These are phyloP conservation scores for Microbotryomycetes sp. DNA, from an alignment of 1,284 basidiomycete genomes.

Conservation along the genomic window DNA sequence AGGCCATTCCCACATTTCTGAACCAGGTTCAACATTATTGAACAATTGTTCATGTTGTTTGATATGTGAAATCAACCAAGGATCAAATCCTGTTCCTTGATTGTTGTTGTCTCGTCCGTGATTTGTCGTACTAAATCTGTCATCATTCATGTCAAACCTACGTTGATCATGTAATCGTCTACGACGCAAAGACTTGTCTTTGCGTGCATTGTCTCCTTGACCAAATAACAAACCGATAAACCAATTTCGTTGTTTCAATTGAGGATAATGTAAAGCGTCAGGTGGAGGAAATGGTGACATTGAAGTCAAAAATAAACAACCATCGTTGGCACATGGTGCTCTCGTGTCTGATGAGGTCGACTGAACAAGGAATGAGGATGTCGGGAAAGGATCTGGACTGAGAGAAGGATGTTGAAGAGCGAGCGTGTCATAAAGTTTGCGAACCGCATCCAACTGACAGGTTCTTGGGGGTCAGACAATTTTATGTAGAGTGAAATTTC, in stretches of 20 bases:
- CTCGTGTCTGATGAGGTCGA: slow-evolving; percentile 11
- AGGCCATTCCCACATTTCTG: slow-evolving; percentile 4
- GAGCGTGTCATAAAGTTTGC: slow-evolving; percentile 22
- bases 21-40: slow-evolving; percentile 6
- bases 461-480: too few species aligned
- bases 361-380: slow-evolving; percentile 22
- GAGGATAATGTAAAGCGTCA: slow-evolving; percentile 2
- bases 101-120: too few species aligned
- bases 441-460: slow-evolving; percentile 28
- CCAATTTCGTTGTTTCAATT: background rate
- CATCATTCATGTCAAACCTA: background rate
- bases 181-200: too few species aligned
- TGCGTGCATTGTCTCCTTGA: background rate
- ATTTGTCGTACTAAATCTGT: background rate
- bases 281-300: slow-evolving; percentile 30
- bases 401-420: slow-evolving; percentile 17
- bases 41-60: slow-evolving; percentile 24
- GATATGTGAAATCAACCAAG: slow-evolving; percentile 10
- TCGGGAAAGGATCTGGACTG: slow-evolving; percentile 30
- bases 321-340: slow-evolving; percentile 31
- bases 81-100: slow-evolving; percentile 19
- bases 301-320: slow-evolving; percentile 33
- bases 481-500: too few species aligned
- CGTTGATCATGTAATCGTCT: background rate
- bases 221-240: background rate